Conservation (phyloP, 352 stramenopile genomes). For the Pythium monospermum region DNA sequence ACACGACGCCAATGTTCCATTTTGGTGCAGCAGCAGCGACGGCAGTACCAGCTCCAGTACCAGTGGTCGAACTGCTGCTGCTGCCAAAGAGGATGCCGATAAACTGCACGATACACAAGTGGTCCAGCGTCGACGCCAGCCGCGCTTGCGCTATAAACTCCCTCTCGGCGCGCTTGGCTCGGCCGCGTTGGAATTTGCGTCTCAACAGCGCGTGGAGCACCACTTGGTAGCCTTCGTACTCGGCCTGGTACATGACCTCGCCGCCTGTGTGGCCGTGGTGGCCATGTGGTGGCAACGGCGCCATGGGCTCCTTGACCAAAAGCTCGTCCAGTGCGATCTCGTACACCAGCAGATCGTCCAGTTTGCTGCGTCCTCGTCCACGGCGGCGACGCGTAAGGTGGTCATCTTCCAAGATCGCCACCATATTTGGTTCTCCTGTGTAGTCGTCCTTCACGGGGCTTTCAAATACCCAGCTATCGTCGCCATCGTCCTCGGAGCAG, state of each 20-base stretch:
- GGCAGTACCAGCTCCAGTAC: no score
- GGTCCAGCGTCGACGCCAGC: conserved; percentile 50
- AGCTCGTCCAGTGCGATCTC: conserved; percentile 74
- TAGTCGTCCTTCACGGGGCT: conserved; percentile 21
- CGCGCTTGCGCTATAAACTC: conserved; percentile 68
- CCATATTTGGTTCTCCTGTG: conserved; percentile 27
- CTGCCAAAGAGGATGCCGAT: conserved; percentile 66
- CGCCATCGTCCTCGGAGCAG: conserved; percentile 34
- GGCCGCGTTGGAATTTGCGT: conserved; percentile 35
- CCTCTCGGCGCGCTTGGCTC: conserved; percentile 31
- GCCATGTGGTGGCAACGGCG: no score
- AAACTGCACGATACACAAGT: conserved; percentile 72
- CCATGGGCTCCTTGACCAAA: conserved; percentile 33
- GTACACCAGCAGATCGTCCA: conserved; percentile 71
- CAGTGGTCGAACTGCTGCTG: conserved; percentile 27
- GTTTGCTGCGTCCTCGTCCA: conserved; percentile 37
- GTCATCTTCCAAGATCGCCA: conserved; percentile 65
- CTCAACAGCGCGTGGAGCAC: conserved; percentile 55
- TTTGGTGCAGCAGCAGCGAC: conserved; percentile 25
- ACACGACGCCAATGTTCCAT: conserved; percentile 66
- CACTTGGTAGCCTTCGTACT: conserved; percentile 70
- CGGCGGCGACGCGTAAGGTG: conserved; percentile 30
- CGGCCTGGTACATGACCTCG: conserved; percentile 42
- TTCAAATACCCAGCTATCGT: conserved; percentile 49
- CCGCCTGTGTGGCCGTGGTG: conserved; percentile 10